phyloP scores from a whole-genome alignment of 2,329 filamentous ascomycete genomes.

The Davidsoniella virescens region DNA sequence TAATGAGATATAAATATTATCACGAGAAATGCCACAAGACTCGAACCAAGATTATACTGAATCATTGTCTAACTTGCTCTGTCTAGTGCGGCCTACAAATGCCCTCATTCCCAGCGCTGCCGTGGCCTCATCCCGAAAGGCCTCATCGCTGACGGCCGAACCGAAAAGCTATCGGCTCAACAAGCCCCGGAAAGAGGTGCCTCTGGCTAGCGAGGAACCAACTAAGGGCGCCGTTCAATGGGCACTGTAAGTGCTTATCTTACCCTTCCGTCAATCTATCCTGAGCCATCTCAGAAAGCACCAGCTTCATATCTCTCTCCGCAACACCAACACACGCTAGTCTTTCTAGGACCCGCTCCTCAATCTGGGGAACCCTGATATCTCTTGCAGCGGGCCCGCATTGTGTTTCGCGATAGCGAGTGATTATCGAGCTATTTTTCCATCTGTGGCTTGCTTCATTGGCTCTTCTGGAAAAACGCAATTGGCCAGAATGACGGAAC shows the following conservation, averaged over 20 bases:
- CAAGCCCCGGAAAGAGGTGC: conserved; percentile 48
- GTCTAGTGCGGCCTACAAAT: conserved; percentile 47
- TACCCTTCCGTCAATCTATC: background rate
- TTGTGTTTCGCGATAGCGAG: too few relatives aligned
- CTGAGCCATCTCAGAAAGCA: background rate
- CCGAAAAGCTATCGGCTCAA: conserved; percentile 26
- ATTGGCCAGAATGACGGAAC: background rate
- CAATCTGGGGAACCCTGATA: background rate
- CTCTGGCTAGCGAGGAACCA: conserved; percentile 59
- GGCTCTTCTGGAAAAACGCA: too few relatives aligned
- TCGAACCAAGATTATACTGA: background rate
- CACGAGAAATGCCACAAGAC: too few relatives aligned
- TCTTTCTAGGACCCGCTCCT: background rate
- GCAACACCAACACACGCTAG: too few relatives aligned
- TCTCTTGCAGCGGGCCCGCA: too few relatives aligned
- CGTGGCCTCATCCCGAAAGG: conserved; percentile 49
- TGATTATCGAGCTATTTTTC: too few relatives aligned
- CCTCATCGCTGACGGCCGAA: conserved; percentile 38
- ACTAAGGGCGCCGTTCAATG: conserved; percentile 74
- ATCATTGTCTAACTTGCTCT: background rate
- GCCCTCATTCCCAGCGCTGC: conserved; percentile 48
- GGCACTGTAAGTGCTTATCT: conserved; percentile 49
- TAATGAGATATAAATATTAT: too few relatives aligned
- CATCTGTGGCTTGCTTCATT: too few relatives aligned
- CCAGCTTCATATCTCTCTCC: background rate